phyloP scores from a whole-genome alignment of 1,139 yeast species.

The Kodamaea derodonti region DNA sequence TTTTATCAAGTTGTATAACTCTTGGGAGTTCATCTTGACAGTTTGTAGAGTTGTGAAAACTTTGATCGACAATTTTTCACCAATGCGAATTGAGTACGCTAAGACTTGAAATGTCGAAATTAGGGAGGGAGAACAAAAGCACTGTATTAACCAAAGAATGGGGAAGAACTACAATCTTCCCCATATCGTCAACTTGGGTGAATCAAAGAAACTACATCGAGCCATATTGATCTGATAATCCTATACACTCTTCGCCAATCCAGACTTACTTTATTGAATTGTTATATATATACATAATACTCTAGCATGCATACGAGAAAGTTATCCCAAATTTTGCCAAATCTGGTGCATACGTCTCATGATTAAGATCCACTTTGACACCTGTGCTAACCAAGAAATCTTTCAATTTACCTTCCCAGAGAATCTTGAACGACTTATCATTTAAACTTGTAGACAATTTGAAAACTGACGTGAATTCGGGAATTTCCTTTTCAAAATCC shows the following conservation, averaged over 20 bases:
- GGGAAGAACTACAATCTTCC: too few relatives aligned
- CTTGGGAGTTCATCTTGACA: slow-evolving; percentile 28
- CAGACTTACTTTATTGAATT: too few relatives aligned
- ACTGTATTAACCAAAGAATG: too few relatives aligned
- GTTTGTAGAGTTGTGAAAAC: neutral
- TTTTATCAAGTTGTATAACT: slow-evolving; percentile 36
- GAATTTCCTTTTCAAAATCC: slow-evolving; percentile 1
- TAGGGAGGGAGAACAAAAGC: too few relatives aligned
- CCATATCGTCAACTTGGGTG: too few relatives aligned
- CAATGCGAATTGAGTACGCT: too few relatives aligned
- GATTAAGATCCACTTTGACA: slow-evolving; percentile 40
- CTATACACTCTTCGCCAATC: too few relatives aligned
- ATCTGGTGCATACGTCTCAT: slow-evolving; percentile 31
- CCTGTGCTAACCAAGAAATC: slow-evolving; percentile 83
- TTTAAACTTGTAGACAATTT: slow-evolving; percentile 71
- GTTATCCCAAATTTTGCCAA: slow-evolving; percentile 36
- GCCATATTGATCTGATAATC: too few relatives aligned
- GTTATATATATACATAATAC: too few relatives aligned
- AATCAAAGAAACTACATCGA: too few relatives aligned
- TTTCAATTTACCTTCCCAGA: slow-evolving; percentile 88
- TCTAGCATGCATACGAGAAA: slow-evolving; percentile 37
- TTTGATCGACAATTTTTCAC: neutral
- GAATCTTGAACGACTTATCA: slow-evolving; percentile 54
- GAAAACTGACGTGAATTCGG: slow-evolving; percentile 58
- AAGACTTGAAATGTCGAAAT: too few relatives aligned